Conservation (phyloP, 306 rosid genomes). For the barrel medic (Medicago truncatula) region DNA sequence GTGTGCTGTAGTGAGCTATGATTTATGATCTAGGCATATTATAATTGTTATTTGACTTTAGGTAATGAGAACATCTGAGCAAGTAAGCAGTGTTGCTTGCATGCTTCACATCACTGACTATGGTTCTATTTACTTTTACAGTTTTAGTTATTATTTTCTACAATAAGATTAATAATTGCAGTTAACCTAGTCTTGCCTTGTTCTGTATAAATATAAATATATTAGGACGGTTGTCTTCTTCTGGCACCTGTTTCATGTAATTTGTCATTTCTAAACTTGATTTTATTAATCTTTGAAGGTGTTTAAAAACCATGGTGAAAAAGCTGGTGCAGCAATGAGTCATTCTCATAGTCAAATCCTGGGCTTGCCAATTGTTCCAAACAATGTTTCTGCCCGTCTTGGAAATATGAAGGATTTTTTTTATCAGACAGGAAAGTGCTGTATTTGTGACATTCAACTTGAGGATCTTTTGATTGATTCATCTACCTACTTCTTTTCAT, state of each 20-base stretch:
- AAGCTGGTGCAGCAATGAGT: slow-evolving; percentile 84
- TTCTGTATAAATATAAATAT: neutral
- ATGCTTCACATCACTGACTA: slow-evolving; percentile 8
- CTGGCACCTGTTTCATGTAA: slow-evolving; percentile 13
- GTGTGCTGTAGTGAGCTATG: neutral
- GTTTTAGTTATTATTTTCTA: slow-evolving; percentile 7
- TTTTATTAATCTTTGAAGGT: slow-evolving; percentile 53
- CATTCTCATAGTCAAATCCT: slow-evolving; percentile 90
- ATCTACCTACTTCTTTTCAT: slow-evolving; percentile 62
- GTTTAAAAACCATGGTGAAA: slow-evolving; percentile 85
- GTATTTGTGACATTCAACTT: slow-evolving; percentile 57
- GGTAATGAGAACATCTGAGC: slow-evolving; percentile 16
- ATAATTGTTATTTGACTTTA: slow-evolving; percentile 15
- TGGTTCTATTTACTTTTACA: neutral
- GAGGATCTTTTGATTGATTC: slow-evolving; percentile 63
- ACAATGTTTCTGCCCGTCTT: slow-evolving; percentile 65
- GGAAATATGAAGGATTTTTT: slow-evolving; percentile 61
- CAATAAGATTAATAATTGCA: neutral
- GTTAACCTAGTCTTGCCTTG: slow-evolving; percentile 14
- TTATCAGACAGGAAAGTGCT: slow-evolving; percentile 64
- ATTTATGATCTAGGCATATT: neutral
- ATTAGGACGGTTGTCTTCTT: slow-evolving; percentile 10
- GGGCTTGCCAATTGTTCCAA: slow-evolving; percentile 79
- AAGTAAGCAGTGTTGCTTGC: slow-evolving; percentile 9
- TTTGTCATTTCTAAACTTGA: slow-evolving; percentile 20